phyloP scores from a whole-genome alignment of 2,329 filamentous ascomycete species.

The Bipolaris zeicola region DNA sequence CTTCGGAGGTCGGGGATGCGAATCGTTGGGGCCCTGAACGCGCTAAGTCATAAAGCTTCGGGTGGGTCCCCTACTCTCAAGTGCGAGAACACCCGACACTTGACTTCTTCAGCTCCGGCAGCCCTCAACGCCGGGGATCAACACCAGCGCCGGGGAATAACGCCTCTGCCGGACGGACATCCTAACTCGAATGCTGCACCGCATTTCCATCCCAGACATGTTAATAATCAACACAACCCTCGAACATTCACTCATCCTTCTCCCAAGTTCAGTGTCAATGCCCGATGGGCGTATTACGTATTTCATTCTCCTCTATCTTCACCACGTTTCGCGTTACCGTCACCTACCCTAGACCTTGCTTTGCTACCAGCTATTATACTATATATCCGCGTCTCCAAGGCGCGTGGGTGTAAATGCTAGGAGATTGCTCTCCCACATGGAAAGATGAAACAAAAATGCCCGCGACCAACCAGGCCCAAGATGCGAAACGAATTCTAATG shows the following conservation, averaged over 20 bases:
- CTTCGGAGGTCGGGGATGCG: constrained; percentile 31
- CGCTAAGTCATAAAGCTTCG: constrained; percentile 15
- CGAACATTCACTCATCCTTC: background rate
- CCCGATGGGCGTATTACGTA: constrained; percentile 2
- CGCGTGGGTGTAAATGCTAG: constrained; percentile 23
- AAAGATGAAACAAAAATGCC: constrained; percentile 19
- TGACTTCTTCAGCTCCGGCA: background rate
- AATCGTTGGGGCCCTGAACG: constrained; percentile 22
- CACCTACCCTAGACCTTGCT: constrained; percentile 22
- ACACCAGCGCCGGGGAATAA: too few species aligned
- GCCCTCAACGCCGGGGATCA: background rate
- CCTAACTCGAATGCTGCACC: background rate
- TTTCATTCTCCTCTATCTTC: constrained; percentile 11
- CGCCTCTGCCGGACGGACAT: background rate
- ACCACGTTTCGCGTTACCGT: constrained; percentile 29
- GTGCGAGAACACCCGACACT: constrained; percentile 19
- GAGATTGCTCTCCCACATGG: constrained; percentile 17
- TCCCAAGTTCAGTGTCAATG: too few species aligned
- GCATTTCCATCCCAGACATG: background rate
- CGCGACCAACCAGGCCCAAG: constrained; percentile 18
- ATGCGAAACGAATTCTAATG: constrained; percentile 27
- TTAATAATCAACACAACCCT: too few species aligned
- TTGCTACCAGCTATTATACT: constrained; percentile 34
- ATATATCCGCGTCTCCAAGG: constrained; percentile 28
- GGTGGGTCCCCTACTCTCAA: constrained; percentile 10